Evolutionary conservation across 2,329 filamentous ascomycete species (phyloP).

Genomic region (Emmonsiellopsis sp.): DNA sequence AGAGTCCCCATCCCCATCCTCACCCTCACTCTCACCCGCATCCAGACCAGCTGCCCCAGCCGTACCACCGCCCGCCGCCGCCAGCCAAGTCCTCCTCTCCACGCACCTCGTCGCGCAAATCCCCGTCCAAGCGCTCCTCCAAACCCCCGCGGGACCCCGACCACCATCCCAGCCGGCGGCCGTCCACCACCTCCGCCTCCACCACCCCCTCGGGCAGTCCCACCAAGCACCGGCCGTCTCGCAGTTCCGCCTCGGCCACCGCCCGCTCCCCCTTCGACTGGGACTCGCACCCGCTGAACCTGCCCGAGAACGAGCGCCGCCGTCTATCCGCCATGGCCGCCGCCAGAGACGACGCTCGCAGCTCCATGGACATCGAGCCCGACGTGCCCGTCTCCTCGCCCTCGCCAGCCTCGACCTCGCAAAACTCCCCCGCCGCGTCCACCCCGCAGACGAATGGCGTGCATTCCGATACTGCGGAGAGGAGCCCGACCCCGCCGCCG

Average conservation of each 20-base stretch:
- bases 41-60: neutral
- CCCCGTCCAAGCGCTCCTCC: conserved; percentile 13
- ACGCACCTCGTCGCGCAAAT: conserved; percentile 7
- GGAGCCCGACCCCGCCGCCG: conserved; percentile 38
- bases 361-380: conserved; percentile 72
- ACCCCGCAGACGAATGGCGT: conserved; percentile 25
- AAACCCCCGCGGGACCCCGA: conserved; percentile 8
- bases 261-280: conserved; percentile 28
- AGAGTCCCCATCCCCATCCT: neutral
- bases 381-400: conserved; percentile 23
- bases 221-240: neutral
- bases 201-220: conserved; percentile 11
- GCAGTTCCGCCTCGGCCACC: conserved; percentile 11
- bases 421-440: conserved; percentile 14
- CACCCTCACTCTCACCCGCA: neutral
- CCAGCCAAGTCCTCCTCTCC: conserved; percentile 10
- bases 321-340: conserved; percentile 55
- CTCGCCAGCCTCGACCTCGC: conserved; percentile 19
- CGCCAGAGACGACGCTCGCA: conserved; percentile 38
- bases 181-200: conserved; percentile 18
- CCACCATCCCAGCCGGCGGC: conserved; percentile 19
- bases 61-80: neutral
- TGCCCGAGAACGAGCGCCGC: conserved; percentile 79
- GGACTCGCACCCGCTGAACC: conserved; percentile 78
- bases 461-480: conserved; percentile 22